phyloP scores from a whole-genome alignment of 805 yeast species.

The Starmerella gropengiesseri region DNA sequence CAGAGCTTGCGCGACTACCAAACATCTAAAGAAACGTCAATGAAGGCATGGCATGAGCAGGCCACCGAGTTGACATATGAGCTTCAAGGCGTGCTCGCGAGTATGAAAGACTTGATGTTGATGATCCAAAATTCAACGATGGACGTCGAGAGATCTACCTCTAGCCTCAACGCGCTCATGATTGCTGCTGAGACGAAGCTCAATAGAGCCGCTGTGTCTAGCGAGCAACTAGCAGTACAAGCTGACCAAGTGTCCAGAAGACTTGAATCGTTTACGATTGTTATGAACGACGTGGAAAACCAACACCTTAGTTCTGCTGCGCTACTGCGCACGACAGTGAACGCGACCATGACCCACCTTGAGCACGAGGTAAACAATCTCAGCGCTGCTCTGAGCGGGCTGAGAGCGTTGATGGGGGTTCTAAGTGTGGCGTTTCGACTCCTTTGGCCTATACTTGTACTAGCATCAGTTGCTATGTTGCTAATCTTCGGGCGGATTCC shows the following conservation, averaged over 20 bases:
- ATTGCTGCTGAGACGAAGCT: not conserved
- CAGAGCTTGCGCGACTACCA: not conserved
- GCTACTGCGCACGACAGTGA: conserved; percentile 1
- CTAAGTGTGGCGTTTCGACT: no score
- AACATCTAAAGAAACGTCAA: not conserved
- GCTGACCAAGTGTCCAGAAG: not conserved
- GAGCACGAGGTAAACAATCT: not conserved
- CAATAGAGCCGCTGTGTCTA: not conserved
- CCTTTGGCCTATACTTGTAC: no score
- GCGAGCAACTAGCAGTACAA: not conserved
- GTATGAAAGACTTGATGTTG: not conserved
- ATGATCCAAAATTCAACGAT: not conserved
- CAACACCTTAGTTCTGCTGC: conserved; percentile 4
- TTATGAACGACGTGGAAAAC: conserved; percentile 1
- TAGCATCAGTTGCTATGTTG: no score
- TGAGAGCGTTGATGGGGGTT: not conserved
- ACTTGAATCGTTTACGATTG: not conserved
- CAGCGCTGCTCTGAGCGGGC: not conserved
- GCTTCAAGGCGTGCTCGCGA: not conserved
- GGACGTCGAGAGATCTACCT: not conserved
- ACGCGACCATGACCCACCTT: not conserved
- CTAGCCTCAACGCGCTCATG: not conserved
- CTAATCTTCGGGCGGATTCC: no score
- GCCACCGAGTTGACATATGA: not conserved
- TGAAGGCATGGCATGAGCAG: not conserved